Evolutionary conservation across 1,139 yeast genomes (phyloP).

Genomic region (Yamadazyma kanchanaburiensis): DNA sequence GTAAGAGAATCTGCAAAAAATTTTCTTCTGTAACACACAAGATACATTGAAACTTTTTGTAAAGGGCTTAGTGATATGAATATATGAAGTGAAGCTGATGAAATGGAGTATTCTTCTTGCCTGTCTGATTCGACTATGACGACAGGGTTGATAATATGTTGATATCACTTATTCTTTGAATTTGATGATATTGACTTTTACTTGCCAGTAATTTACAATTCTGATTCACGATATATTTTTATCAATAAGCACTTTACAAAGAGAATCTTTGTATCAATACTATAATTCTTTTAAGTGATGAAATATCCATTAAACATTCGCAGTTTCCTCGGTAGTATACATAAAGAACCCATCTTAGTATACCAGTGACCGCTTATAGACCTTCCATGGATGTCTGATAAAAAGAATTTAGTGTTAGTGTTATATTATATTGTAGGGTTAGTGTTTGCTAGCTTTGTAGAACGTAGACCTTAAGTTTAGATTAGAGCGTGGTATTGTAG

Average conservation of each 20-base stretch:
- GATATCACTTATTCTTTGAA: slow-evolving; percentile 23
- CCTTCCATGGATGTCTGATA: slow-evolving; percentile 73
- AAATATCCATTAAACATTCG: slow-evolving; percentile 77
- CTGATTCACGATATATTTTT: slow-evolving; percentile 46
- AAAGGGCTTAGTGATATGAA: slow-evolving; percentile 14
- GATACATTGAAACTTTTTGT: slow-evolving; percentile 8
- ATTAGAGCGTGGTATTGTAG: too few species aligned
- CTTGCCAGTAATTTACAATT: slow-evolving; percentile 82
- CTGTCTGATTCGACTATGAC: slow-evolving; percentile 84
- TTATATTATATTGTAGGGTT: too few species aligned
- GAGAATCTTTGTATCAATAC: slow-evolving; percentile 13
- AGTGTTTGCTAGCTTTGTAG: too few species aligned
- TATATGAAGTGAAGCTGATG: slow-evolving; percentile 37
- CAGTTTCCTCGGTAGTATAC: slow-evolving; percentile 93
- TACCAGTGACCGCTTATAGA: slow-evolving; percentile 75
- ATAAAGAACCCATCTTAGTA: slow-evolving; percentile 74
- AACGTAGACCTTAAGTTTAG: too few species aligned
- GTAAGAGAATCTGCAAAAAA: slow-evolving; percentile 4
- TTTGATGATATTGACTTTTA: slow-evolving; percentile 47
- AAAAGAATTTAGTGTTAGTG: slow-evolving; percentile 5
- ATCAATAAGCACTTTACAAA: slow-evolving; percentile 20
- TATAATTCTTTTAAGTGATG: slow-evolving; percentile 50
- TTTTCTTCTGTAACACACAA: slow-evolving; percentile 4
- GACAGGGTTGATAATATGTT: slow-evolving; percentile 72
- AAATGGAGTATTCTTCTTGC: slow-evolving; percentile 68